Percentiles rank a stretch among this genome's conserved stretches.
Conservation (phyloP, 2,329 filamentous ascomycete genomes). For the Falciphora oryzae region DNA sequence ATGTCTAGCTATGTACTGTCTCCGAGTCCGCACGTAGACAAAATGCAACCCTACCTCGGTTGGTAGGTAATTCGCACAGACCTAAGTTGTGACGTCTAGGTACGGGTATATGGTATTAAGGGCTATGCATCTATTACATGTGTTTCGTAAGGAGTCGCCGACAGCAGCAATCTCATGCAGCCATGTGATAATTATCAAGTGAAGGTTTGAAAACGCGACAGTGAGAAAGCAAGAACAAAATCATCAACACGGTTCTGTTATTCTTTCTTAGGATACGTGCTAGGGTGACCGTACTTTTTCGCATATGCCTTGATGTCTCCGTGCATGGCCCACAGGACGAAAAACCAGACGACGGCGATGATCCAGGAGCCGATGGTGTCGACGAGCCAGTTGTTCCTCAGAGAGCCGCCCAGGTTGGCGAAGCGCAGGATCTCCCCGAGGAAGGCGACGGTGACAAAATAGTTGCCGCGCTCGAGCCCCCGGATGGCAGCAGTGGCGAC, state of each 20-base stretch:
- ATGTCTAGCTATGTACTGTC: neutral
- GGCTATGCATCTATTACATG: too few species aligned
- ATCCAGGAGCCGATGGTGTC: constrained; percentile 54
- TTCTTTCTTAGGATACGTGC: constrained; percentile 35
- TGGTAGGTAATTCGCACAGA: neutral
- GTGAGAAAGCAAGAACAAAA: neutral
- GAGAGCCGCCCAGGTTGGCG: constrained; percentile 46
- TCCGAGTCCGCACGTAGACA: neutral
- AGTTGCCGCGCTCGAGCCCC: constrained; percentile 75
- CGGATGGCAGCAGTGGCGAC: constrained; percentile 66
- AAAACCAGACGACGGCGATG: constrained; percentile 49
- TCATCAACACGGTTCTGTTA: neutral
- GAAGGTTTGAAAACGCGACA: too few species aligned
- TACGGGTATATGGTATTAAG: too few species aligned
- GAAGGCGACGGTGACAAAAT: constrained; percentile 69
- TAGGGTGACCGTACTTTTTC: constrained; percentile 54
- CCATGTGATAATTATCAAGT: too few species aligned
- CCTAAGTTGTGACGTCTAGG: too few species aligned
- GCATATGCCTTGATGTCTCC: constrained; percentile 51
- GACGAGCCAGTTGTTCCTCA: constrained; percentile 53
- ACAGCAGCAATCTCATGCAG: too few species aligned
- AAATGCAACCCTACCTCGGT: neutral
- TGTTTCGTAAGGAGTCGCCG: too few species aligned
- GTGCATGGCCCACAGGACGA: constrained; percentile 51
- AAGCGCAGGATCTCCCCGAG: constrained; percentile 69